Conservation (phyloP, 257 asterid species). For the Knoxia roxburghii region DNA sequence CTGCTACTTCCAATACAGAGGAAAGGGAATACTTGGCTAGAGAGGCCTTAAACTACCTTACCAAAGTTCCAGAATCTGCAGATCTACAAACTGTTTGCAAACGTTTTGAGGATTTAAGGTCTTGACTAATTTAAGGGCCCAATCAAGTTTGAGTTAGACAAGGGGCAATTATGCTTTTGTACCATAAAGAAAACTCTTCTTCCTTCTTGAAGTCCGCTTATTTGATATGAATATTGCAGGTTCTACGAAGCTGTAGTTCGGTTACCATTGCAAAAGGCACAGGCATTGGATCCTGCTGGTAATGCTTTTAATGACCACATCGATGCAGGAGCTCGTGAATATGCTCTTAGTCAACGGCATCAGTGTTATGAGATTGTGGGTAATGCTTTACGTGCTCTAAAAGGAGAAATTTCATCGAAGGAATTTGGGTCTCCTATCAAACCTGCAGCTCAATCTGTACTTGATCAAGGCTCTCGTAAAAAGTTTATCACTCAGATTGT, state of each 20-base stretch:
- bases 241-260: conserved; percentile 95
- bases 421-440: conserved; percentile 89
- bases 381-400: conserved; percentile 67
- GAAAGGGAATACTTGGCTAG: conserved; percentile 81
- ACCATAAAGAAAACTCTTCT: not conserved
- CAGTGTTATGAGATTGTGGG: conserved; percentile 83
- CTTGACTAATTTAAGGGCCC: conserved; percentile 12
- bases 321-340: conserved; percentile 64
- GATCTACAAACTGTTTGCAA: conserved; percentile 87
- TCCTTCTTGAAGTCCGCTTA: conserved; percentile 11
- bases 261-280: conserved; percentile 92
- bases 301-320: conserved; percentile 83
- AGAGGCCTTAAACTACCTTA: conserved; percentile 84
- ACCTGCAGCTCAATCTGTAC: conserved; percentile 63
- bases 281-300: conserved; percentile 81
- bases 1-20: conserved; percentile 52
- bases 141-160: not conserved
- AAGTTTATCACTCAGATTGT: conserved; percentile 80
- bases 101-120: conserved; percentile 97
- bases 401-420: conserved; percentile 53
- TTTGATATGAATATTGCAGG: conserved; percentile 43
- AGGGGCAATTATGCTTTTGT: not conserved
- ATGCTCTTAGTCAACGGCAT: conserved; percentile 75
- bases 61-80: conserved; percentile 82
- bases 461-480: conserved; percentile 71